Percentiles rank a stretch among this genome's conserved stretches.
These are phyloP conservation scores for Aphanocladium album DNA, from an alignment of 2,329 filamentous ascomycete species.

Conservation along the genomic window DNA sequence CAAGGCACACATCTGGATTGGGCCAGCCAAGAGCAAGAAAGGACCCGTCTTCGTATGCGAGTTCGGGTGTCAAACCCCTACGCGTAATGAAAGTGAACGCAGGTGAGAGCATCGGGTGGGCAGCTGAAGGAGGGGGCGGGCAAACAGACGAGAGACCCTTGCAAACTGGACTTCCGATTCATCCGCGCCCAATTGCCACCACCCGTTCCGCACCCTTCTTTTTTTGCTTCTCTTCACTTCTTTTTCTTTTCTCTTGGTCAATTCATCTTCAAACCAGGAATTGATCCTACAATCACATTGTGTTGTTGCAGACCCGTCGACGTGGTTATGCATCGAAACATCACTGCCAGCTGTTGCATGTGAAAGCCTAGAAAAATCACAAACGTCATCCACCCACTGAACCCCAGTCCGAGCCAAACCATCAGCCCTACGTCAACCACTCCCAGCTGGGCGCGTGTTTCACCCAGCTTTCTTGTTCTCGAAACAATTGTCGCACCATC, in stretches of 20 bases:
- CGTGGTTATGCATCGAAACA: neutral
- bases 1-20: too few species aligned
- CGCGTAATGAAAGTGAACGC: too few species aligned
- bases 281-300: too few species aligned
- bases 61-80: too few species aligned
- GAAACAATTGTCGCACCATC: neutral
- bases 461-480: neutral
- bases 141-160: neutral
- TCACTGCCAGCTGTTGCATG: neutral
- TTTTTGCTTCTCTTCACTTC: neutral
- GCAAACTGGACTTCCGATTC: neutral
- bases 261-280: neutral
- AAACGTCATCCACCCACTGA: neutral
- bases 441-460: neutral
- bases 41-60: too few species aligned
- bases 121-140: neutral
- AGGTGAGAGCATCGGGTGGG: too few species aligned
- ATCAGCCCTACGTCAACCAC: neutral
- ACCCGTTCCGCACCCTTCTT: too few species aligned
- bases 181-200: neutral
- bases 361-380: neutral
- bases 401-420: neutral
- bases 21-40: too few species aligned
- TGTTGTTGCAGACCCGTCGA: neutral
- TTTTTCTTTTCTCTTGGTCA: neutral